Evolutionary conservation across 257 asterid genomes (phyloP).

Genomic region (Hygrophila difformis): DNA sequence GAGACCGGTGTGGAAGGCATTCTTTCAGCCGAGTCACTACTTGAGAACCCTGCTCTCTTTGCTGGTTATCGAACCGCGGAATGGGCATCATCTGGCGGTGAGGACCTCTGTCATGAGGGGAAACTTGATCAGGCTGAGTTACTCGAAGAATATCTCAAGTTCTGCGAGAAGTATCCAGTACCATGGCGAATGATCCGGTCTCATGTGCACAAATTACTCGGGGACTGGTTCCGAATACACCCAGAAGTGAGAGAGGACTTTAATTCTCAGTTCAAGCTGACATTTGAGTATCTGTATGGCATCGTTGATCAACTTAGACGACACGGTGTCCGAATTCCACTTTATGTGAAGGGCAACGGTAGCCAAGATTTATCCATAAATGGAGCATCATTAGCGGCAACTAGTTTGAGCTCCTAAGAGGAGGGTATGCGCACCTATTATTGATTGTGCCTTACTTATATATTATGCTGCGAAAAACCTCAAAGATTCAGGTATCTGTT

Average conservation of each 20-base stretch:
- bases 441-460: too few relatives aligned
- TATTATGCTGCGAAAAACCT: too few relatives aligned
- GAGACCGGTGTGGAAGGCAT: conserved; percentile 78
- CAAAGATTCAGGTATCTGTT: too few relatives aligned
- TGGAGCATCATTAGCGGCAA: too few relatives aligned
- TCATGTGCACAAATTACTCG: conserved; percentile 85
- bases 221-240: conserved; percentile 82
- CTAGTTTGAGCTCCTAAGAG: too few relatives aligned
- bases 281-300: conserved; percentile 68
- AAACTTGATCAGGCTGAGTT: conserved; percentile 68
- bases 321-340: conserved; percentile 61
- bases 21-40: conserved; percentile 90
- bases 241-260: conserved; percentile 69
- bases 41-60: conserved; percentile 93
- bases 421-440: too few relatives aligned
- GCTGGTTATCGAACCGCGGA: conserved; percentile 72
- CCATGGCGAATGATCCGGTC: conserved; percentile 98
- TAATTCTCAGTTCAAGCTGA: conserved; percentile 54
- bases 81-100: conserved; percentile 45
- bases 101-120: conserved; percentile 35
- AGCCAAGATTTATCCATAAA: too few relatives aligned
- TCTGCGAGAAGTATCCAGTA: conserved; percentile 80
- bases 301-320: conserved; percentile 61
- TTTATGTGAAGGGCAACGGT: conserved; percentile 44
- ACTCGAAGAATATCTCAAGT: conserved; percentile 57